Evolutionary conservation across 345 rosid species (phyloP), one percentile per base, ranked within the genome.

Genomic region (Punica granatum): DNA sequence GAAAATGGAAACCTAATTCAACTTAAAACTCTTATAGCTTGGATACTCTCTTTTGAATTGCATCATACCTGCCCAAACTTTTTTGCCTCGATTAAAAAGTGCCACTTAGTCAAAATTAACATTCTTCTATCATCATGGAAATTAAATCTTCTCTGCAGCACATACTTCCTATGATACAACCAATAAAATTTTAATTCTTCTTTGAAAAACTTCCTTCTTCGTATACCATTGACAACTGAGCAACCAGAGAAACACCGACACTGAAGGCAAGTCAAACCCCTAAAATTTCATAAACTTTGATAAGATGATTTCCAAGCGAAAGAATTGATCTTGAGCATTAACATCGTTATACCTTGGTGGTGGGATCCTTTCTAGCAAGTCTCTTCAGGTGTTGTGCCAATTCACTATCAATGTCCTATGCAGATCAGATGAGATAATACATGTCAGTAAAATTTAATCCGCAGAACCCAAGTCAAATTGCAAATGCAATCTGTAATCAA

Each of bases 291-390:
- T n/a, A n/a, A n/a, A n/a, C n/a, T n/a, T n/a, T n/a, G n/a, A n/a
- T n/a, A n/a, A n/a, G n/a, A n/a, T n/a, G n/a, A n/a, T n/a, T n/a
- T n/a, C n/a, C n/a, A n/a, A n/a, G n/a, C n/a, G n/a, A n/a, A n/a
- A n/a, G 30, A 51, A 51, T n/a, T 18, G 28, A 51, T 51, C 58
- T 51, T 30, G 12, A n/a, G 11, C 23, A 2, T 9, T 9, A 23
- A 5, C 6, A 64, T 25, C n/a, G 28, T 21, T 25, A 25, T 70
- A 89, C 98, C 97, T 93, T 93, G 68, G 98, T 93, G 5, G 81
- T 84, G 70, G 94, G 96, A 68, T 93, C 98, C 70, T 93, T 93
- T 82, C 98, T 82, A 1, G 86, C 80, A 49, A 93, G 80, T 63
- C 96, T 84, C 84, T 85, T 92, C 86, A 93, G 78, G 80, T 90